A percentile compares a stretch with the other conserved stretches of the same genome.
phyloP scores from a whole-genome alignment of 257 asterid species.

The Penstemon newberryi region DNA sequence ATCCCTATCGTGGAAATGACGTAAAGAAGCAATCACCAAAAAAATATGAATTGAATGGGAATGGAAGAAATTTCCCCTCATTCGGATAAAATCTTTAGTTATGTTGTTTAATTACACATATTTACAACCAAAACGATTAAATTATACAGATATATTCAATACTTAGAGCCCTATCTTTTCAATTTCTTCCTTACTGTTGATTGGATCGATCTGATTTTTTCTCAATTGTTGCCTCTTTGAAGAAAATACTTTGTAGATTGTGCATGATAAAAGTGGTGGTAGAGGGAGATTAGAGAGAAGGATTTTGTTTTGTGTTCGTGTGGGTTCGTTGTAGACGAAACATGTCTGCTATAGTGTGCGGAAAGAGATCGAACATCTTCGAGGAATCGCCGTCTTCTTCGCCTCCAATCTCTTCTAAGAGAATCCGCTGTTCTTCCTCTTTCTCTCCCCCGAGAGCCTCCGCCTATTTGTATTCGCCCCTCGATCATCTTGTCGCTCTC shows the following conservation, averaged over 20 bases:
- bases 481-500: constrained; percentile 62
- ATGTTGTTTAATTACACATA: too few species aligned
- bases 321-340: constrained; percentile 40
- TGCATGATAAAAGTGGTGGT: constrained; percentile 50
- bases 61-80: too few species aligned
- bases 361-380: constrained; percentile 94
- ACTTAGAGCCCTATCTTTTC: too few species aligned
- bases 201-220: constrained; percentile 23
- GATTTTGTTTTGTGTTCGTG: constrained; percentile 22
- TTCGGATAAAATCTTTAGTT: too few species aligned
- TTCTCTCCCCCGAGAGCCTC: constrained; percentile 66
- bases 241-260: constrained; percentile 30
- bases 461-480: constrained; percentile 36
- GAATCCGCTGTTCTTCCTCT: constrained; percentile 84
- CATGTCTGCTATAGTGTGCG: constrained; percentile 99
- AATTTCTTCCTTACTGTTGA: not conserved
- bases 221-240: not conserved
- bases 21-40: constrained; percentile 5
- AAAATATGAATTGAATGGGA: too few species aligned
- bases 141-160: too few species aligned
- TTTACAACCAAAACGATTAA: too few species aligned
- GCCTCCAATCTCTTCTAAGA: constrained; percentile 68
- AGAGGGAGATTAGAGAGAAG: constrained; percentile 39
- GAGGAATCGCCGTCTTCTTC: constrained; percentile 92
- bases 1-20: constrained; percentile 9